Evolutionary conservation across 805 yeast genomes (phyloP), one percentile per base, ranked within the genome.

Genomic region (Saccharomycopsis lassenensis): DNA sequence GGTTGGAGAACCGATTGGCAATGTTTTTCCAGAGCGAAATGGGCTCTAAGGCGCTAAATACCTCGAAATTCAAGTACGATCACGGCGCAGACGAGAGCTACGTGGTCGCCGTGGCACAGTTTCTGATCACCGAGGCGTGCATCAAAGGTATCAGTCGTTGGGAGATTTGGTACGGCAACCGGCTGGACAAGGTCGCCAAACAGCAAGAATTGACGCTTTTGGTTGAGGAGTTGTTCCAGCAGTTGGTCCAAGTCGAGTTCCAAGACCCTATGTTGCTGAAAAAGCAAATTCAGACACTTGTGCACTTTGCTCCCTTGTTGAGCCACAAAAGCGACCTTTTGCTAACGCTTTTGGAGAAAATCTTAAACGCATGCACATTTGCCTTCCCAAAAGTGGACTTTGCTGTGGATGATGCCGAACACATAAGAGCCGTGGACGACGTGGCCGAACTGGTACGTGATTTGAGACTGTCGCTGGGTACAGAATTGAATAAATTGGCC

Each of bases 141-240:
- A 72, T 91, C 23, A 71, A 94, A 41, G 98, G 97, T 24, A 78
- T 93, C 17, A 77, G 91, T 8, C 71, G 99, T 52, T 93, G 99
- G 98, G 74, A 84, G 49, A 75, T 85, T 12, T 89, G 96, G 95
- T 86, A 84, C 49, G 67, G 58, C 24, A 73, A 74, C 5, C 67
- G 63, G 4, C 63, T 59, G 31, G 65, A 61, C 40, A 65, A 71
- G 35, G 76, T 70, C 24, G 59, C 61, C 25, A 62, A 73, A 10
- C 77, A 75, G 34, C 63, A 54, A 15, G 62, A 73, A 36, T 59
- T 74, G 35, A 63, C 62, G 31, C 67, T 68, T 34, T 61, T 71
- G 31, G 74, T 80, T 7, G 86, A 83, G 51, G 69, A 65, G 11
- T 63, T 85, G 33, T 81, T 94, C 33, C 79, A 81, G 45, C 71